Evolutionary conservation across 306 rosid species (phyloP).

Genomic region (Cicer bijugum): DNA sequence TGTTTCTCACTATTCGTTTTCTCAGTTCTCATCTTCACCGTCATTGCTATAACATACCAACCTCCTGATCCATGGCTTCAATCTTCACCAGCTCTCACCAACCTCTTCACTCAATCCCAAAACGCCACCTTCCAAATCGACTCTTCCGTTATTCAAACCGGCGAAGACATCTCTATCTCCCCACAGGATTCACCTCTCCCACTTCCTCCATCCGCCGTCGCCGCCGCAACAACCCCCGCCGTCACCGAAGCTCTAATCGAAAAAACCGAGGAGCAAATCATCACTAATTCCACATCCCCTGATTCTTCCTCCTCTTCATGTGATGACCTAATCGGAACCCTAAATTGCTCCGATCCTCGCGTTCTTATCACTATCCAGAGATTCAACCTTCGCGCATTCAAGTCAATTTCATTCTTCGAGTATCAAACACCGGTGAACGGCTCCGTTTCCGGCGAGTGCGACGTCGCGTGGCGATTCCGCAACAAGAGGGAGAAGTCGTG

Average conservation of each 20-base stretch:
- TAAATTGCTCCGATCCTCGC: conserved; percentile 87
- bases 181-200: conserved; percentile 45
- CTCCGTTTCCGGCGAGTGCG: conserved; percentile 75
- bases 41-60: conserved; percentile 92
- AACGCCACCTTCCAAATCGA: conserved; percentile 89
- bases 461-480: conserved; percentile 85
- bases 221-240: conserved; percentile 15
- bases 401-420: conserved; percentile 76
- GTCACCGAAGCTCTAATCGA: conserved; percentile 68
- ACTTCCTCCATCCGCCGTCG: conserved; percentile 42
- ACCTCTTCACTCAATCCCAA: conserved; percentile 71
- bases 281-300: conserved; percentile 44
- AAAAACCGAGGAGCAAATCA: conserved; percentile 55
- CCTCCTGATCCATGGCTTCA: conserved; percentile 99
- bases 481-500: conserved; percentile 91
- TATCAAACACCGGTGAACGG: conserved; percentile 80
- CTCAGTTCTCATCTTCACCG: conserved; percentile 82
- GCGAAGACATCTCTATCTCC: conserved; percentile 68
- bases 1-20: conserved; percentile 91
- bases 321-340: not conserved
- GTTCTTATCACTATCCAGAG: conserved; percentile 66
- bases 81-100: conserved; percentile 88
- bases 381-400: conserved; percentile 73
- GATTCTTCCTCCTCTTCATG: not conserved
- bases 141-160: conserved; percentile 74